phyloP scores from a whole-genome alignment of 805 yeast genomes.

The Myxozyma sirexii region DNA sequence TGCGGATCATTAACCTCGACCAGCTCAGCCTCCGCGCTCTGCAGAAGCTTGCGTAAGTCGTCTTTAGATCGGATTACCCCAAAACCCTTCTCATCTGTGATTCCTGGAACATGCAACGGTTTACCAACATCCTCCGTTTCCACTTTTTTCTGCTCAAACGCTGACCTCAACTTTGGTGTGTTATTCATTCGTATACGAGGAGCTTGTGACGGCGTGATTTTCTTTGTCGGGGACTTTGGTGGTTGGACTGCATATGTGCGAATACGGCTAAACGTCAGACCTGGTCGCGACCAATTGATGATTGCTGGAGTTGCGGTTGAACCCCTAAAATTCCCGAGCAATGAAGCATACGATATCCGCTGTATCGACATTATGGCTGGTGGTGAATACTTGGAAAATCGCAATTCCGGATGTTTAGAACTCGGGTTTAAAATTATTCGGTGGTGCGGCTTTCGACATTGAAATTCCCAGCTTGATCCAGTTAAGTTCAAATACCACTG shows the following conservation, averaged over 20 bases:
- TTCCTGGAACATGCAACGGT: slow-evolving; percentile 14
- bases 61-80: not conserved
- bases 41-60: not conserved
- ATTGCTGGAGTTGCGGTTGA: not conserved
- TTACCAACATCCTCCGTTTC: not conserved
- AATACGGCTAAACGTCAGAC: too few relatives aligned
- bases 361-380: slow-evolving; percentile 1
- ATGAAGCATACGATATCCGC: not conserved
- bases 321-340: not conserved
- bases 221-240: not conserved
- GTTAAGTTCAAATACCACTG: too few relatives aligned
- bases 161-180: not conserved
- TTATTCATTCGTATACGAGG: not conserved
- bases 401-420: not conserved
- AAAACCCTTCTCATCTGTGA: slow-evolving; percentile 16
- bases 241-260: not conserved
- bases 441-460: too few relatives aligned
- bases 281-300: not conserved
- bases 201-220: not conserved
- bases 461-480: not conserved
- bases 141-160: not conserved
- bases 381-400: not conserved
- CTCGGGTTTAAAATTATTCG: not conserved
- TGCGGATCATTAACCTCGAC: not conserved
- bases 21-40: not conserved